Evolutionary conservation across 306 rosid genomes (phyloP), one percentile per base, ranked within the genome.

Genomic region (Clitoria ternatea): DNA sequence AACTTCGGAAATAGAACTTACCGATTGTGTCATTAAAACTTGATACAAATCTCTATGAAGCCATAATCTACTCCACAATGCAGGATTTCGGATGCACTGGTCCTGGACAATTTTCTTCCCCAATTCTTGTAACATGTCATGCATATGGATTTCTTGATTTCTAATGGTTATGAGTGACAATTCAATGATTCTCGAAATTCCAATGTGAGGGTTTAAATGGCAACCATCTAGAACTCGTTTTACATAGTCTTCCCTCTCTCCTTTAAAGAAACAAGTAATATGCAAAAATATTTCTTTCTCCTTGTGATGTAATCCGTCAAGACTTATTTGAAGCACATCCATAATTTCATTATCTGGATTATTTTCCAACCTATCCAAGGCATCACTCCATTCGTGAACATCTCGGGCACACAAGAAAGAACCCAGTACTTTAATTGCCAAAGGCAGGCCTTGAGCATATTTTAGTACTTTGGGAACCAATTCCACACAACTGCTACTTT

Each of bases 41-140:
- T 20, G 22, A 9, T 5, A 45, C 7, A 79, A 37, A 27, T 79
- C 62, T 2, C 12, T 3, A 7, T 30, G 42, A 52, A 39, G 71
- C 62, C 71, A 74, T 20, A 79, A 13, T 23, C 83, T 74, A 68
- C 79, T 60, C 71, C 68, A 26, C 1, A 6, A 26, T 60, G 61
- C 54, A 14, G 62, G 76, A 1, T 73, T 40, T 3, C 5, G 0
- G 0, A 43, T 65, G 30, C 11, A 66, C 18, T 19, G 29, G 8
- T 48, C 24, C 3, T 26, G 50, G 4, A 79, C 26, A 19, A 79
- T 73, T 37, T 66, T 48, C 66, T 35, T 42, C 20, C 78, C 78
- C 12, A 73, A 62, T 4, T 73, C 65, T 50, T 37, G 78, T 44
- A 62, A 13, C 65, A 64, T 24, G 1, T 59, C 47, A 27, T 78